Percentiles rank a stretch among this genome's conserved stretches.
phyloP scores from a whole-genome alignment of 495 filamentous ascomycete species.

The Aspergillus ostianus region DNA sequence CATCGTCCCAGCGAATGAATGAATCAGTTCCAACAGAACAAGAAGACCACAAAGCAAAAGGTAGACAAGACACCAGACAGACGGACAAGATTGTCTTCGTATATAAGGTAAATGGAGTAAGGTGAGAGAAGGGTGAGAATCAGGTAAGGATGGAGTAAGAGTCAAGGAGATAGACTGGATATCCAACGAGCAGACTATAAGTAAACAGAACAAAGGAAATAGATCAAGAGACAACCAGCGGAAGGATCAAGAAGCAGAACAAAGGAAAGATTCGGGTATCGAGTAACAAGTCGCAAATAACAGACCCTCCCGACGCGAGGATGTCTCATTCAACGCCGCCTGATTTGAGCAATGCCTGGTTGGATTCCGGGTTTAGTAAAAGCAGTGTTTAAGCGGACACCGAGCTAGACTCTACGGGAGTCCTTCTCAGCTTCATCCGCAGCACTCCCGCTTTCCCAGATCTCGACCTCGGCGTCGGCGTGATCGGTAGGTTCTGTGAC shows the following conservation, averaged over 20 bases:
- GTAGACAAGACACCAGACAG: not conserved
- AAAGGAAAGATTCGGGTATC: conserved; percentile 14
- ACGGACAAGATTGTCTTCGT: not conserved
- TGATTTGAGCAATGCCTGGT: not conserved
- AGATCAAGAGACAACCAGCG: not conserved
- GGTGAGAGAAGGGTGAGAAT: no score
- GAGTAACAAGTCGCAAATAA: not conserved
- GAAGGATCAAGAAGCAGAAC: conserved; percentile 8
- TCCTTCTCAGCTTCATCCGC: conserved; percentile 39
- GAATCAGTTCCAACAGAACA: not conserved
- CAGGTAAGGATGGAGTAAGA: not conserved
- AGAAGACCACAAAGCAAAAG: conserved; percentile 2
- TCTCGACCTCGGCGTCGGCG: conserved; percentile 38
- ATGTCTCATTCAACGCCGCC: conserved; percentile 6
- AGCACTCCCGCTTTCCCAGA: conserved; percentile 64
- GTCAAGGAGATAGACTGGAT: not conserved
- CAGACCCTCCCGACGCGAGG: conserved; percentile 7
- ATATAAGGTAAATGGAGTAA: not conserved
- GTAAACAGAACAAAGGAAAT: not conserved
- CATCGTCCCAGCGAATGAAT: conserved; percentile 6
- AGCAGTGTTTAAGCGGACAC: not conserved
- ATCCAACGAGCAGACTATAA: not conserved
- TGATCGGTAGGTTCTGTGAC: conserved; percentile 10
- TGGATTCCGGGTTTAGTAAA: not conserved
- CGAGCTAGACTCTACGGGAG: no score